Evolutionary conservation across 208 protist species (phyloP).

Genomic region (Leishmania tropica): DNA sequence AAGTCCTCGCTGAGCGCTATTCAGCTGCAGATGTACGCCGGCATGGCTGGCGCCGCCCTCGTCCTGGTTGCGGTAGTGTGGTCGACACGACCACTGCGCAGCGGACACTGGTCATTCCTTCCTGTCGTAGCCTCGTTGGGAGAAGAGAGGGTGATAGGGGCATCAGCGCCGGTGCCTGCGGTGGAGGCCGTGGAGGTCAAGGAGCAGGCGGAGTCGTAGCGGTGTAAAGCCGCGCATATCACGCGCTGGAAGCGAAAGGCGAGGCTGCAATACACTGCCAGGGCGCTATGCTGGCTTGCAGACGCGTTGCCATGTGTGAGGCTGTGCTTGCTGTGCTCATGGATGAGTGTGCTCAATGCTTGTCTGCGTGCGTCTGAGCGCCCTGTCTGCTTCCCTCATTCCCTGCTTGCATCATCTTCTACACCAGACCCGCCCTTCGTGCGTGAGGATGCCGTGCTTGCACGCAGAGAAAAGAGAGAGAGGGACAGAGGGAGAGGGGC

Average conservation of each 20-base stretch:
- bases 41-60: constrained; percentile 19
- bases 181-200: neutral
- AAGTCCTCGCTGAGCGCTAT: constrained; percentile 8
- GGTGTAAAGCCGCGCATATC: neutral
- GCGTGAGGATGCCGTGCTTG: neutral
- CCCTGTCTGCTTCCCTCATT: neutral
- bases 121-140: neutral
- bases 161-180: neutral
- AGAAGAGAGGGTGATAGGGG: neutral
- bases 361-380: neutral
- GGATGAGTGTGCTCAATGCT: neutral
- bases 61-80: constrained; percentile 21
- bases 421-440: neutral
- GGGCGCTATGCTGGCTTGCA: neutral
- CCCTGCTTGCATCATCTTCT: neutral
- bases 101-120: neutral
- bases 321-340: neutral
- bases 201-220: neutral
- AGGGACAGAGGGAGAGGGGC: neutral
- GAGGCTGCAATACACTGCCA: neutral
- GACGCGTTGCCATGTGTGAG: neutral
- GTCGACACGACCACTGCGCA: constrained; percentile 17
- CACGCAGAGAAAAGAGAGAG: neutral
- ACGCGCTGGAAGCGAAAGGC: neutral
- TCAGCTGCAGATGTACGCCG: constrained; percentile 22